Evolutionary conservation across 1,284 basidiomycete species (phyloP).

Genomic region (Violaceomyces palustris): DNA sequence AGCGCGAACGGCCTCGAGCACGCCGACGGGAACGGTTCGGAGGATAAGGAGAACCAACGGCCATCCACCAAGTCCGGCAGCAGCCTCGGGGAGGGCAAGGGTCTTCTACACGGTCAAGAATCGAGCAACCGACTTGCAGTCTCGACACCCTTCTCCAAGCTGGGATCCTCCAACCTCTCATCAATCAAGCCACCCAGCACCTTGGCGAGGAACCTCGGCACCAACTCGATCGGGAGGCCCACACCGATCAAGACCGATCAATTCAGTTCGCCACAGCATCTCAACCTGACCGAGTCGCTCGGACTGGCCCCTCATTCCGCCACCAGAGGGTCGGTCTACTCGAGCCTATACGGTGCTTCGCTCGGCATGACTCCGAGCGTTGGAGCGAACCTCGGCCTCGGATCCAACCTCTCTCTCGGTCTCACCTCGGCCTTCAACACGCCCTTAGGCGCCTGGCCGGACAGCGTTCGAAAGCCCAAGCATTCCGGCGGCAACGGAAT

Average conservation of each 20-base stretch:
- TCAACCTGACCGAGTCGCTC: conserved; percentile 42
- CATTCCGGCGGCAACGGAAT: too few relatives aligned
- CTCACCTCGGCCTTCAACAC: conserved; percentile 17
- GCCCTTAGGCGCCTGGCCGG: not conserved
- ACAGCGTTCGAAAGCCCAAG: too few relatives aligned
- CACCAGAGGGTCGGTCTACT: conserved; percentile 25
- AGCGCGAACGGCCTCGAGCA: not conserved
- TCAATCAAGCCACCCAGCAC: too few relatives aligned
- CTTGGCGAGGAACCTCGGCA: not conserved
- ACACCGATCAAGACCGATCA: conserved; percentile 9
- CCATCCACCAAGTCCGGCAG: too few relatives aligned
- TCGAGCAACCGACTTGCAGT: conserved; percentile 10
- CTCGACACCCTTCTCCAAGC: conserved; percentile 28
- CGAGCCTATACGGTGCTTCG: conserved; percentile 9
- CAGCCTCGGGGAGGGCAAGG: too few relatives aligned
- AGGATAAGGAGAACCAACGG: too few relatives aligned
- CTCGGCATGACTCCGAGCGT: conserved; percentile 39
- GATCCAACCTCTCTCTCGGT: not conserved
- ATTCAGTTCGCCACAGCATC: conserved; percentile 46
- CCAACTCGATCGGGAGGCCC: not conserved
- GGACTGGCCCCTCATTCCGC: conserved; percentile 47
- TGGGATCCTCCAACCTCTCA: not conserved
- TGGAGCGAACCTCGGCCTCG: conserved; percentile 15
- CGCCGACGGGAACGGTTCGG: conserved; percentile 8
- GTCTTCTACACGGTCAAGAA: not conserved